Base-by-base conservation (phyloP, 148 eudicot species). In the Euryodendron excelsum region DNA sequence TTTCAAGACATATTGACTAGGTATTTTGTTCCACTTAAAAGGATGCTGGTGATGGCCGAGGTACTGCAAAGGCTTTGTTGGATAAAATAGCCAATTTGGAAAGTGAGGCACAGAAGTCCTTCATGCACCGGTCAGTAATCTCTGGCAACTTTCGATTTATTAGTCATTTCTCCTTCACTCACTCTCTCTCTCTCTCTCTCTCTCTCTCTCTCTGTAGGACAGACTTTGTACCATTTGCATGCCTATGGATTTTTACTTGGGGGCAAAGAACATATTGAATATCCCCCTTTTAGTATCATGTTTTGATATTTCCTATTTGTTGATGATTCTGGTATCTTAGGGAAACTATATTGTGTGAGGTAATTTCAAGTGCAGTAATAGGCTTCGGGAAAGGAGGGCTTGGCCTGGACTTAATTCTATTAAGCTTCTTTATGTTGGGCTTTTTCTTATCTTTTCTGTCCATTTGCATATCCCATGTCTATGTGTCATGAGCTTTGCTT, bases 21-120 rank as follows among this genome's bases (percentile, higher is more conserved):
- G 48, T 39, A 33, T 60, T n/a, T n/a, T 82, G 36, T 63, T 84
- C 48, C 53, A 71, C 37, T 56, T 33, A 80, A 83, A 87, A 86
- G 93, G 91, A 86, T 80, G 83, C 87, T 81, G 97, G 98, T 74
- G 97, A 96, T 87, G 93, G 98, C 34, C 83, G 52, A 39, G 99
- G 98, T 56, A 93, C 95, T 58, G 96, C 98, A 41, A 93, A 88
- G 87, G 79, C 77, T 25, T 82, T 96, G 77, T 81, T 96, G 83
- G 98, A 91, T 81, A 89, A 86, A 75, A 93, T 96, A 88, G 99
- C 99, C 69, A 77, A 82, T 44, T 31, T 87, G 89, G 99, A 96
- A 88, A 88, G 90, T 86, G 98, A 96, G 84, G 99, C 99, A 69
- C 98, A 93, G 76, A 93, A 93, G 83, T 96, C 99, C 66, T 96